These are phyloP conservation scores for Colletotrichum gloeosporioides DNA, from an alignment of 2,329 filamentous ascomycete genomes.

Conservation along the genomic window DNA sequence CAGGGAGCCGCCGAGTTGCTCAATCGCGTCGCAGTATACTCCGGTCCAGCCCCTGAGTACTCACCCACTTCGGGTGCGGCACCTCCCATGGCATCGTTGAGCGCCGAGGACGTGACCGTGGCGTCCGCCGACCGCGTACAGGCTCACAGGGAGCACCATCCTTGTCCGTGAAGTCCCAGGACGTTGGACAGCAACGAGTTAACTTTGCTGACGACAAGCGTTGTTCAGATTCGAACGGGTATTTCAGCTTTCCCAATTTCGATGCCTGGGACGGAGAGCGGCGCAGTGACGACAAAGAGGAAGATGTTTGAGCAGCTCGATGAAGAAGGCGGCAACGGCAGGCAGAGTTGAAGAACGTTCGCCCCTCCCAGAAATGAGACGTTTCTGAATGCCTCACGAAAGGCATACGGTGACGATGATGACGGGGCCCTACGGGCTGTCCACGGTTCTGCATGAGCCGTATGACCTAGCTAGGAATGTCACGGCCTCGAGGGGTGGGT, in stretches of 20 bases:
- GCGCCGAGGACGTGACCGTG: slow-evolving; percentile 38
- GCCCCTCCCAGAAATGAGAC: background rate
- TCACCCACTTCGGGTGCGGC: slow-evolving; percentile 29
- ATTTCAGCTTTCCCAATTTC: slow-evolving; percentile 78
- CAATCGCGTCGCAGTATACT: slow-evolving; percentile 57
- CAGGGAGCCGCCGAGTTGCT: slow-evolving; percentile 61
- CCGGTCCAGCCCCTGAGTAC: slow-evolving; percentile 24
- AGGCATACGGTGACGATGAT: background rate
- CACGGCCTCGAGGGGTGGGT: background rate
- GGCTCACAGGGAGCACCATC: background rate
- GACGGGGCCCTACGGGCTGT: background rate
- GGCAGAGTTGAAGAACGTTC: background rate
- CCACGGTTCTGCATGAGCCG: background rate
- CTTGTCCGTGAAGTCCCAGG: slow-evolving; percentile 7
- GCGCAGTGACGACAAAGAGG: slow-evolving; percentile 45
- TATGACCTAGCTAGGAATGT: background rate
- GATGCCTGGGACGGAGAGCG: slow-evolving; percentile 66
- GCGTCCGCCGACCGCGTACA: slow-evolving; percentile 24
- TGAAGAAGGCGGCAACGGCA: background rate
- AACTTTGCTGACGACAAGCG: background rate
- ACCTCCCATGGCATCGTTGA: slow-evolving; percentile 39
- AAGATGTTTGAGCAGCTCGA: slow-evolving; percentile 24
- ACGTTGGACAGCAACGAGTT: no score
- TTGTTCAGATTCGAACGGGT: slow-evolving; percentile 43
- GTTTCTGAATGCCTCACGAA: background rate